These are phyloP conservation scores for Dillenia turbinata DNA, from an alignment of 164 flowering plant genomes.

Conservation along the genomic window DNA sequence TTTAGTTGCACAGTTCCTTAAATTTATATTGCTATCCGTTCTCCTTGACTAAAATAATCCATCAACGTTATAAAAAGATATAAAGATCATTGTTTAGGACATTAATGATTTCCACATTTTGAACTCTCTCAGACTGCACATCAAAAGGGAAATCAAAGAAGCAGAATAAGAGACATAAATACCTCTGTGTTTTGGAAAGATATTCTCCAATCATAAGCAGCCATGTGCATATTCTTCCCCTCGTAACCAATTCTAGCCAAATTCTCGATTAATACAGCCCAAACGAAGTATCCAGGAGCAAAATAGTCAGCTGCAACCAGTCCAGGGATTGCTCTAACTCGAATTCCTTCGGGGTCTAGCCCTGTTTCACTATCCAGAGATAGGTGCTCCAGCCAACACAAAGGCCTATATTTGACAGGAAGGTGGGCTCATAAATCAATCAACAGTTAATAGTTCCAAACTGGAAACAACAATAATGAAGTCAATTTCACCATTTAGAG, in stretches of 20 bases:
- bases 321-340: conserved; percentile 69
- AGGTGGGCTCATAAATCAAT: too few relatives aligned
- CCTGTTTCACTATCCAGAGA: conserved; percentile 69
- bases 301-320: conserved; percentile 74
- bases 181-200: conserved; percentile 86
- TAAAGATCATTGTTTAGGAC: too few relatives aligned
- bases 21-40: too few relatives aligned
- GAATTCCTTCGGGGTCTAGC: conserved; percentile 74
- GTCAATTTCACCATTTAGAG: too few relatives aligned
- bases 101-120: too few relatives aligned
- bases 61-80: too few relatives aligned
- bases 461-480: too few relatives aligned
- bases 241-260: conserved; percentile 72
- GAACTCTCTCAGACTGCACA: conserved; percentile 25
- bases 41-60: too few relatives aligned
- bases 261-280: conserved; percentile 72
- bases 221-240: conserved; percentile 71
- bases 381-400: conserved; percentile 79
- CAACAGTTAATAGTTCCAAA: too few relatives aligned
- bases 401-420: conserved; percentile 36
- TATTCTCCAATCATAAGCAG: conserved; percentile 75
- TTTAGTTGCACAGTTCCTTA: too few relatives aligned
- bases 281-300: conserved; percentile 72
- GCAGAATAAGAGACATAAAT: neutral
- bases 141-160: neutral